phyloP scores from a whole-genome alignment of 2,329 filamentous ascomycete genomes.

The Verticillium isaacii region DNA sequence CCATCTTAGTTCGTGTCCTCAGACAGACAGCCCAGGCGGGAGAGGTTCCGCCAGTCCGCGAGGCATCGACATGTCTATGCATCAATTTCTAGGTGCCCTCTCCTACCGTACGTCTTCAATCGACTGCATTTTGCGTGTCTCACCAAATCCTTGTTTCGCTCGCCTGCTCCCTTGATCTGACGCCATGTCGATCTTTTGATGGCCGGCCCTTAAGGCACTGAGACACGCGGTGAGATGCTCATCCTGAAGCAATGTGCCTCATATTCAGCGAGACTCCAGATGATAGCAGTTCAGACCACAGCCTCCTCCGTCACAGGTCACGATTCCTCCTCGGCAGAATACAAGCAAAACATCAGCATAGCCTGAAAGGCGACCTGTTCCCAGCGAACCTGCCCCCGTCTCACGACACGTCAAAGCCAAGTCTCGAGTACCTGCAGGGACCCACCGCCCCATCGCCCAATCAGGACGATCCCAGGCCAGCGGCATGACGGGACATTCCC shows the following conservation, averaged over 20 bases:
- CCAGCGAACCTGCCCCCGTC: too few species aligned
- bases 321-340: neutral
- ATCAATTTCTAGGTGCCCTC: neutral
- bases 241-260: neutral
- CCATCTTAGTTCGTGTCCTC: too few species aligned
- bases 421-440: neutral
- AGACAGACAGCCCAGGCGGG: too few species aligned
- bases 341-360: neutral
- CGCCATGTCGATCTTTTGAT: neutral
- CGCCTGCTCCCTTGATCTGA: neutral
- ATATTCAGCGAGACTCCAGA: neutral
- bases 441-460: neutral
- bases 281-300: too few species aligned
- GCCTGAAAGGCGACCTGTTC: neutral
- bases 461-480: neutral
- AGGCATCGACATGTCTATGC: neutral
- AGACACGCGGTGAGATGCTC: neutral
- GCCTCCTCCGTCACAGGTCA: too few species aligned
- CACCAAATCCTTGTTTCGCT: neutral
- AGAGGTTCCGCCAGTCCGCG: too few species aligned
- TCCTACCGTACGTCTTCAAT: neutral
- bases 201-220: neutral
- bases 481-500: slow-evolving; percentile 2
- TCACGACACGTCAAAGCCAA: neutral
- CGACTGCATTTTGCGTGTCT: neutral